Percentiles rank a stretch among this genome's conserved stretches.
phyloP scores from a whole-genome alignment of 2,329 filamentous ascomycete species.

The Lachnellula suecica region DNA sequence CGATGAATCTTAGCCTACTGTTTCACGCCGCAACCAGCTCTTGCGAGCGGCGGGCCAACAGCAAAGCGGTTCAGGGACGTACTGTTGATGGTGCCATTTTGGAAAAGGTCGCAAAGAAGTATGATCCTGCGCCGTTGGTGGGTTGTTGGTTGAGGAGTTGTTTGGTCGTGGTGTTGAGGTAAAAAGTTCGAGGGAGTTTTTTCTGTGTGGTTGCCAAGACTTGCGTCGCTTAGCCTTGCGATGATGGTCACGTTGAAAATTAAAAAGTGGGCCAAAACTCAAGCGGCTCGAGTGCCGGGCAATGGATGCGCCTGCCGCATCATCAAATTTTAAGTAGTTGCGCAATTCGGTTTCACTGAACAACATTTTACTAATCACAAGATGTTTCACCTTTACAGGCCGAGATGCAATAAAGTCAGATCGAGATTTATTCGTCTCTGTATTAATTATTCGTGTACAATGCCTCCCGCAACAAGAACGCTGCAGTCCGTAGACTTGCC shows the following conservation, averaged over 20 bases:
- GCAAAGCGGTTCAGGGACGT: conserved; percentile 89
- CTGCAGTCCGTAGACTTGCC: conserved; percentile 25
- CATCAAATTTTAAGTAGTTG: too few species aligned
- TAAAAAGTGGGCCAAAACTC: too few species aligned
- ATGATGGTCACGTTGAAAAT: too few species aligned
- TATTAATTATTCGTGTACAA: conserved; percentile 10
- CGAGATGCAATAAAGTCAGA: too few species aligned
- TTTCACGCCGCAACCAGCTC: conserved; percentile 55
- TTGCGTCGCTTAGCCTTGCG: conserved; percentile 10
- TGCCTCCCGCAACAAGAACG: conserved; percentile 5
- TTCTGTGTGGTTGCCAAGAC: conserved; percentile 24
- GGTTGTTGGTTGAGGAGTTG: conserved; percentile 16
- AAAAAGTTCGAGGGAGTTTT: conserved; percentile 6
- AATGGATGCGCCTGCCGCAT: too few species aligned
- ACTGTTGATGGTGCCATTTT: conserved; percentile 87
- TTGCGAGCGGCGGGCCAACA: conserved; percentile 65
- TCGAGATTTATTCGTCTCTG: conserved; percentile 3
- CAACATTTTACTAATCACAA: too few species aligned
- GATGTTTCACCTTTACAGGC: too few species aligned
- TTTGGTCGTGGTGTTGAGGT: conserved; percentile 1
- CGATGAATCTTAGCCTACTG: conserved; percentile 89
- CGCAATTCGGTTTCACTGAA: neutral
- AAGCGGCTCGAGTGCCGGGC: too few species aligned
- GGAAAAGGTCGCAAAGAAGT: conserved; percentile 70
- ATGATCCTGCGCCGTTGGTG: conserved; percentile 42